Base-by-base conservation (phyloP, 2,329 filamentous ascomycete species). In the Fusarium brachygibbosum region DNA sequence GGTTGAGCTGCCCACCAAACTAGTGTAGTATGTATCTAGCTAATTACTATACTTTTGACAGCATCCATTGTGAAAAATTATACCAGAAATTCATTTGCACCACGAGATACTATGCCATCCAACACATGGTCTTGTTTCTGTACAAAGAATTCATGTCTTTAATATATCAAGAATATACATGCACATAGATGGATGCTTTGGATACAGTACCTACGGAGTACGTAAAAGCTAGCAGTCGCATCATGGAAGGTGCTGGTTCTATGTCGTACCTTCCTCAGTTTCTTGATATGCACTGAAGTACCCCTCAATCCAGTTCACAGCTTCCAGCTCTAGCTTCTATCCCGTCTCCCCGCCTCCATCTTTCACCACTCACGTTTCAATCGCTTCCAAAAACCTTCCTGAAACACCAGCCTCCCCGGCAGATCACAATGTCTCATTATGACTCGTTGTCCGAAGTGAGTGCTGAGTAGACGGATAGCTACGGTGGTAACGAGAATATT, bases 321-420 rank as follows among this genome's bases (percentile, higher is more conserved):
- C 29, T 29, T 12, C 29, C 29, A 29, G 9, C 35, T 19, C 48
- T 23, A 37, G 23, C 45, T 49, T 25, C 31, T 11, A 35, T 28
- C 46, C 29, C 28, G 28, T 48, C 45, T 49, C 44, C 40, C 48
- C 31, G 38, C 21, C 49, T 44, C 51, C 38, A 35, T 31, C 23
- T 5, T 48, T 49, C 56, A 49, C 66, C 53, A 64, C 42, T 51
- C 48, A 49, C 19, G 29, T 41, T 65, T 51, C 58, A 58, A 49
- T 59, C 50, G 40, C 45, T 66, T 53, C 61, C 46, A 65, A 58
- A 63, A 51, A 51, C 34, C 45, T 54, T 56, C 63, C 63, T 69
- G 58, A 66, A 70, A 70, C 63, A 64, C 49, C 58, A 68, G 46
- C 63, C 25, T 57, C 49, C 48, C 50, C 32, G 63, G 38, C 25